A percentile compares a stretch with the other conserved stretches of the same genome.
Conservation (phyloP, 352 stramenopile genomes). For the Globisporangium alternatum region DNA sequence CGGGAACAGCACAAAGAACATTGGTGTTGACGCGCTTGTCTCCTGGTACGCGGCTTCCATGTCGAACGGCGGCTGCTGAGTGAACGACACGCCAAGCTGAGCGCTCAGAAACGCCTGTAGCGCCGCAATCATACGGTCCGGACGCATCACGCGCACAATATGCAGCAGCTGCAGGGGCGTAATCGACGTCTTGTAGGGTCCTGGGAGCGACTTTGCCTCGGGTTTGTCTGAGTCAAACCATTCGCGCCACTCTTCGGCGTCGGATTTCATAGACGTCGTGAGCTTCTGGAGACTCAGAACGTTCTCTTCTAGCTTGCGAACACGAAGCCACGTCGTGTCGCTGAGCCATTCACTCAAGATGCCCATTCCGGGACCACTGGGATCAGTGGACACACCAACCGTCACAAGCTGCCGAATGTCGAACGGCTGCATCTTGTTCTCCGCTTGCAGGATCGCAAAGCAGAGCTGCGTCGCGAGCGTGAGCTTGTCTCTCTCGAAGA, state of each 20-base stretch:
- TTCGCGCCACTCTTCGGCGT: slow-evolving; percentile 94
- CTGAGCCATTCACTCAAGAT: slow-evolving; percentile 92
- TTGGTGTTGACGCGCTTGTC: slow-evolving; percentile 87
- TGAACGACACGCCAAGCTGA: slow-evolving; percentile 52
- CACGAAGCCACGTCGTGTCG: slow-evolving; percentile 81
- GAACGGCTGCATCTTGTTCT: slow-evolving; percentile 48
- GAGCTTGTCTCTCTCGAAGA: slow-evolving; percentile 94
- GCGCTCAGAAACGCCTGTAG: slow-evolving; percentile 62
- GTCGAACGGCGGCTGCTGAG: slow-evolving; percentile 87
- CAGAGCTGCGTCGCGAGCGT: slow-evolving; percentile 90
- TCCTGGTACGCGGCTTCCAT: slow-evolving; percentile 86
- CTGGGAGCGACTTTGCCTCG: slow-evolving; percentile 88
- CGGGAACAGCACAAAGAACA: slow-evolving; percentile 92
- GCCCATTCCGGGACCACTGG: slow-evolving; percentile 69
- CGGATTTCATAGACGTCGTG: slow-evolving; percentile 92
- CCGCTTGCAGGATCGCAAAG: slow-evolving; percentile 87
- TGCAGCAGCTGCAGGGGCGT: slow-evolving; percentile 68
- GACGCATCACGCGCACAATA: slow-evolving; percentile 76
- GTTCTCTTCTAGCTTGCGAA: slow-evolving; percentile 89
- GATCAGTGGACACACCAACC: slow-evolving; percentile 35
- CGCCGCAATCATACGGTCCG: slow-evolving; percentile 78
- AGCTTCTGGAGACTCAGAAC: slow-evolving; percentile 89
- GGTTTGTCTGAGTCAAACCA: slow-evolving; percentile 94
- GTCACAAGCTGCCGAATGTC: slow-evolving; percentile 84
- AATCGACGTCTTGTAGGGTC: slow-evolving; percentile 55